Percentiles rank a stretch among this genome's conserved stretches.
Evolutionary conservation across 805 yeast species (phyloP).

Genomic region (Cyberlindnera petersonii): DNA sequence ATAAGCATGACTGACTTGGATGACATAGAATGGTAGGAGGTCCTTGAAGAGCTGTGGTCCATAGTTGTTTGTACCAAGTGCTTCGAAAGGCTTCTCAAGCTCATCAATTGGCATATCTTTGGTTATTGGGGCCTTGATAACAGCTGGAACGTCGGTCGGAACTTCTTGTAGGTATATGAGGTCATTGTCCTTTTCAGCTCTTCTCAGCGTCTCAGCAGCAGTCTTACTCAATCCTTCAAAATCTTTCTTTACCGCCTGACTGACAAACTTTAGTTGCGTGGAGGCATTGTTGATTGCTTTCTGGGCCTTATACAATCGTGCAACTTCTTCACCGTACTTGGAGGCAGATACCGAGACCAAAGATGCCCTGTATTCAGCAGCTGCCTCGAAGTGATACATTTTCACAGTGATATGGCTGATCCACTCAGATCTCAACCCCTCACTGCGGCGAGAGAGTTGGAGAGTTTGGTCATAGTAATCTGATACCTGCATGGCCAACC

Average conservation of each 20-base stretch:
- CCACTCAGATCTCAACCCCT: constrained; percentile 61
- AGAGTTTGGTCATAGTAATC: constrained; percentile 49
- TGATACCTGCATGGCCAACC: constrained; percentile 60
- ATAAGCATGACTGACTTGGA: constrained; percentile 64
- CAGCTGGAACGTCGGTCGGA: constrained; percentile 45
- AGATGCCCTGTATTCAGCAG: constrained; percentile 63
- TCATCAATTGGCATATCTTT: constrained; percentile 40
- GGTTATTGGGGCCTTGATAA: constrained; percentile 54
- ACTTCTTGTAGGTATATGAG: constrained; percentile 67
- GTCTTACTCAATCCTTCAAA: constrained; percentile 44
- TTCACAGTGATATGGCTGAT: constrained; percentile 57
- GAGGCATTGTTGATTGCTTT: constrained; percentile 35
- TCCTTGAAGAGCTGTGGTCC: constrained; percentile 46
- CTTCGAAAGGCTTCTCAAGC: constrained; percentile 31
- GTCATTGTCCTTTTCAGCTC: constrained; percentile 77
- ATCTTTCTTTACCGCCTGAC: constrained; percentile 46
- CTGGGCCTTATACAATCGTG: constrained; percentile 45
- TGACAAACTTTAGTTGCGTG: constrained; percentile 39
- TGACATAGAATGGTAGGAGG: constrained; percentile 61
- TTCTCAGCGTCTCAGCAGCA: constrained; percentile 41
- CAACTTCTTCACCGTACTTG: constrained; percentile 72
- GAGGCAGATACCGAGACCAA: constrained; percentile 40
- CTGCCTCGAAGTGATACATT: constrained; percentile 62
- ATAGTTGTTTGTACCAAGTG: constrained; percentile 20
- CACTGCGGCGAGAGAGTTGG: constrained; percentile 41